These are phyloP conservation scores for Viola odorata DNA, from an alignment of 345 rosid genomes.

Conservation along the genomic window DNA sequence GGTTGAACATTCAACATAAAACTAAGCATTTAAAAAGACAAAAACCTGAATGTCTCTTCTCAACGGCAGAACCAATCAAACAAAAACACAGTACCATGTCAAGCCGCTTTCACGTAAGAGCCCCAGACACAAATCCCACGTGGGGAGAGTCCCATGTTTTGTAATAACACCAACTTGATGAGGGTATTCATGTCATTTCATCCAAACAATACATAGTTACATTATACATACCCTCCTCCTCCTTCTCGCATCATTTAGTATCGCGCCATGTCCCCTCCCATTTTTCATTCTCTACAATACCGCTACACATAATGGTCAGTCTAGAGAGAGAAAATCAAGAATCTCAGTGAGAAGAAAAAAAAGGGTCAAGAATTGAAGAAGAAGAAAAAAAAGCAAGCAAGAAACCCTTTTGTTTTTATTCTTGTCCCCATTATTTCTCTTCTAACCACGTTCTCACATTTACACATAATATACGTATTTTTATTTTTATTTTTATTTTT, in stretches of 20 bases:
- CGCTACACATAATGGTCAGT: background rate
- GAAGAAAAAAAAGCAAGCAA: background rate
- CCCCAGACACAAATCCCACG: conserved; percentile 23
- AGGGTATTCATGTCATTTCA: too few relatives aligned
- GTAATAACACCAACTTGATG: too few relatives aligned
- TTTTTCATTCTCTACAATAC: background rate
- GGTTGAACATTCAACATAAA: background rate
- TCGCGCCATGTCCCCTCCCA: conserved; percentile 36
- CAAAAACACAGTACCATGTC: background rate
- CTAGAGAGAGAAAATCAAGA: conserved; percentile 15
- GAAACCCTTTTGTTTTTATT: background rate
- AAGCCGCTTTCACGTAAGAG: background rate
- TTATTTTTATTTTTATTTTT: too few relatives aligned
- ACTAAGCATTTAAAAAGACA: background rate
- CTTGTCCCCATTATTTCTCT: background rate
- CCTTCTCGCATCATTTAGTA: conserved; percentile 27
- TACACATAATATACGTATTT: background rate
- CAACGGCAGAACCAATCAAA: background rate
- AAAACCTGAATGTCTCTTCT: background rate
- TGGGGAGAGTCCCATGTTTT: background rate
- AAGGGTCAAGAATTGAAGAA: background rate
- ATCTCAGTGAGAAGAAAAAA: background rate
- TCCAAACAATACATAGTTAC: conserved; percentile 9
- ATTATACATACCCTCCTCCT: conserved; percentile 21
- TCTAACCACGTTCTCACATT: background rate